These are phyloP conservation scores for Didymella exigua DNA, from an alignment of 2,329 filamentous ascomycete genomes.

Conservation along the genomic window DNA sequence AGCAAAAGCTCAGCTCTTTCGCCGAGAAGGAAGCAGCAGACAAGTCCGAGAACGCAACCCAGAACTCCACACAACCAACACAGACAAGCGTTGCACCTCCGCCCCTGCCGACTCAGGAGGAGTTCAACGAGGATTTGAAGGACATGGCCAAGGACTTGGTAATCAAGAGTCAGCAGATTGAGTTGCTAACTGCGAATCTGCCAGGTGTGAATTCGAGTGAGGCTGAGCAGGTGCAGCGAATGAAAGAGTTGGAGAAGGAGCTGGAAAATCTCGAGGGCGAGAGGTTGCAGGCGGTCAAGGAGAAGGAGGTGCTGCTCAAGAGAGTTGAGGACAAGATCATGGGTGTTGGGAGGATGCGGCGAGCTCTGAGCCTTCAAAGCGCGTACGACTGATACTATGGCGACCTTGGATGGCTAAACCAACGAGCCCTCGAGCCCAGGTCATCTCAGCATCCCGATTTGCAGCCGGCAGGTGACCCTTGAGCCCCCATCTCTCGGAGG, in stretches of 20 bases:
- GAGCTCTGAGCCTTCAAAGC: neutral
- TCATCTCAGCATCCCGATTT: too few relatives aligned
- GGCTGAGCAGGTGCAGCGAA: constrained; percentile 71
- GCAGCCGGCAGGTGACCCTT: too few relatives aligned
- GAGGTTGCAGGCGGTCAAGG: constrained; percentile 48
- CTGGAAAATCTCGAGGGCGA: constrained; percentile 51
- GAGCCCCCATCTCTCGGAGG: neutral
- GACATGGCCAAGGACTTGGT: constrained; percentile 79
- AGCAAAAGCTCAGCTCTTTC: constrained; percentile 48
- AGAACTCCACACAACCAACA: constrained; percentile 14
- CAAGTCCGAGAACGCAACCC: constrained; percentile 26
- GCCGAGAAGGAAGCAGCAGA: constrained; percentile 38
- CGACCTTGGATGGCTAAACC: too few relatives aligned
- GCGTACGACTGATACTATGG: too few relatives aligned
- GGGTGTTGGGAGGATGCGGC: constrained; percentile 28
- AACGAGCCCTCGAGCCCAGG: too few relatives aligned
- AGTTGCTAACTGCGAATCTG: constrained; percentile 73
- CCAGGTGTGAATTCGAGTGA: constrained; percentile 81
- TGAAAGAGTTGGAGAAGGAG: constrained; percentile 53
- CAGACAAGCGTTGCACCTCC: constrained; percentile 19
- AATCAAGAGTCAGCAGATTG: constrained; percentile 82
- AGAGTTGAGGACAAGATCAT: constrained; percentile 57
- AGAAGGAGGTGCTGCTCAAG: constrained; percentile 51
- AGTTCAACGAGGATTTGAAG: constrained; percentile 69
- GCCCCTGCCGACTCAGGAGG: constrained; percentile 37